phyloP scores from a whole-genome alignment of 208 protist genomes.

The Angomonas deanei region DNA sequence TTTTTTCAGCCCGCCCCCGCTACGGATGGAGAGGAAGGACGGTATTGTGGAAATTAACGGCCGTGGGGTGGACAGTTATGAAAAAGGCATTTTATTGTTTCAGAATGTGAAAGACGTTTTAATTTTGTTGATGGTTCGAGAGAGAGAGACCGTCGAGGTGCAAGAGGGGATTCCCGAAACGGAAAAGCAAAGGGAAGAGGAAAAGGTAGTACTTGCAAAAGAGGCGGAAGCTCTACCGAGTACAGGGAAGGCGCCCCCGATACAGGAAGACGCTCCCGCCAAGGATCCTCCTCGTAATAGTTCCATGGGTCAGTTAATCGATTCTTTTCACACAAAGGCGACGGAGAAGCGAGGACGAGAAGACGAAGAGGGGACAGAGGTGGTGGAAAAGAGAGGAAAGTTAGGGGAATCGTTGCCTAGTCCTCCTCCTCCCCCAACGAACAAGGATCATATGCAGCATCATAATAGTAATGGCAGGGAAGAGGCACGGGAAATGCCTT shows the following conservation, averaged over 20 bases:
- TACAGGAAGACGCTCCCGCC: no score
- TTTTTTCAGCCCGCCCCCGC: not conserved
- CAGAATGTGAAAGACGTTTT: not conserved
- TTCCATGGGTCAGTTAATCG: no score
- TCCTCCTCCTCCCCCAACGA: no score
- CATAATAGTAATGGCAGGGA: no score
- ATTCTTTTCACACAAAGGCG: not conserved
- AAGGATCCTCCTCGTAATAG: no score
- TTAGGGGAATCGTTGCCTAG: no score
- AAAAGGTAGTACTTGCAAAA: not conserved
- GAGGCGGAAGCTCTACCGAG: not conserved
- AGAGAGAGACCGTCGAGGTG: not conserved
- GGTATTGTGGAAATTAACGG: conserved; percentile 5
- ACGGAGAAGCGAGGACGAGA: not conserved
- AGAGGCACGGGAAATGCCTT: no score
- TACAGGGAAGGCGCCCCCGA: not conserved
- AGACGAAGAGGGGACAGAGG: no score
- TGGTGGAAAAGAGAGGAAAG: no score
- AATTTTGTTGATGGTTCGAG: not conserved
- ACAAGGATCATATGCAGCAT: no score
- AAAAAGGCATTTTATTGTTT: not conserved
- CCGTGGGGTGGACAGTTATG: not conserved
- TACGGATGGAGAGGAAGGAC: not conserved
- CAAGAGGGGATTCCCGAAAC: not conserved
- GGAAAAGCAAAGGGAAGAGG: not conserved